Base-by-base conservation (phyloP, 805 yeast genomes). In the Barnettozyma sp. region DNA sequence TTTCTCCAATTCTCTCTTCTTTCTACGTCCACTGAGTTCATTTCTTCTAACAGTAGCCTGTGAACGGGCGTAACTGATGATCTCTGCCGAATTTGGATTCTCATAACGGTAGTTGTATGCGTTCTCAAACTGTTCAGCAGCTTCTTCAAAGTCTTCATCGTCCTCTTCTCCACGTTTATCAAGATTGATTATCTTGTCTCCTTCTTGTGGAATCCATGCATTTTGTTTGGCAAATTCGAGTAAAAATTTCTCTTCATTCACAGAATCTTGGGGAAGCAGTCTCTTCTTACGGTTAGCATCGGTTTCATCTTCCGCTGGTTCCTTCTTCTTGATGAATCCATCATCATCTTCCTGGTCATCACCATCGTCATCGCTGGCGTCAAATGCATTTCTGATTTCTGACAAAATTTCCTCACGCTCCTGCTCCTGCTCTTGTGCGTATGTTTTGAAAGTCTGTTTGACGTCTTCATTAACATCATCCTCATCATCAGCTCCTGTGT, bases 91-190 rank as follows among this genome's bases (percentile, higher is more conserved):
- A 45, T 78, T 76, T 12, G 95, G 87, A 51, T 88, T 97, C 60
- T 92, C 98, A 56, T 73, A 92, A 56, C 98, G 73, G 69, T 90
- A 90, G 54, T 92, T 92, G 62, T 88, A 90, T 0, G 95, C 96
- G 44, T 77, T 76, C 59, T 92, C 98, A 50, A 85, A 87, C 51
- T 76, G 66, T 49, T 92, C 98, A 6, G 82, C 96, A 3, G 94
- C 92, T 28, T 85, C 83, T 33, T 90, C 97, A 52, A 88, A 88
- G 37, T 83, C 92, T 32, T 81, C 90, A 49, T 86, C 94, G 40
- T 78, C 86, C 35, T 63, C 69, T 23, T 55, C 60, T 36, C 58
- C 54, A 30, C 50, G 46, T 20, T 59, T 63, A 49, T 68, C 82
- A 49, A 72, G 55, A 36, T 71, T 55, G 22, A 77, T 64, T 5